phyloP scores from a whole-genome alignment of 1,139 yeast genomes.

The Nakaseomyces delphensis region DNA sequence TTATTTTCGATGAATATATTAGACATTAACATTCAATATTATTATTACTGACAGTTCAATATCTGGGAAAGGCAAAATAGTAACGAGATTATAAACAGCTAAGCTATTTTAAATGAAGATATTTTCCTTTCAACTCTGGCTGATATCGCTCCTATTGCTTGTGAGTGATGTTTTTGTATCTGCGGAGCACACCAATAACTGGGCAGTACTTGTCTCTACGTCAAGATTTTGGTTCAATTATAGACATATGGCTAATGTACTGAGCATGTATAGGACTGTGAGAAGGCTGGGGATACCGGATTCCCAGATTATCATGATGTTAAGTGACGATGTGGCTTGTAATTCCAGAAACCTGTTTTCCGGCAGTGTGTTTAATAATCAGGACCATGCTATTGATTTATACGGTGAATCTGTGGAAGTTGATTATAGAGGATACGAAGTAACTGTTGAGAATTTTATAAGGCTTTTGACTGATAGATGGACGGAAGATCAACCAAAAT shows the following conservation, averaged over 20 bases:
- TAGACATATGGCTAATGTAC: slow-evolving; percentile 93
- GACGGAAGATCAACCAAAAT: slow-evolving; percentile 89
- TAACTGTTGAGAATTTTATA: slow-evolving; percentile 91
- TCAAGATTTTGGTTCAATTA: slow-evolving; percentile 98
- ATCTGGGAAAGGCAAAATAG: background rate
- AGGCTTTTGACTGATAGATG: slow-evolving; percentile 87
- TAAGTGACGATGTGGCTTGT: slow-evolving; percentile 95
- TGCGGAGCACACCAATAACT: slow-evolving; percentile 61
- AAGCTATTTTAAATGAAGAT: background rate
- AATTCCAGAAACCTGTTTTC: slow-evolving; percentile 94
- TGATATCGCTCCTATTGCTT: slow-evolving; percentile 6
- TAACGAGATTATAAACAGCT: background rate
- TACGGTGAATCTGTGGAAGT: slow-evolving; percentile 94
- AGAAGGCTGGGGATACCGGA: slow-evolving; percentile 95
- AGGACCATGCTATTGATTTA: slow-evolving; percentile 86
- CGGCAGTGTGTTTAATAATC: slow-evolving; percentile 90
- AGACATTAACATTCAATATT: no score
- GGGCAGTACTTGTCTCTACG: slow-evolving; percentile 95
- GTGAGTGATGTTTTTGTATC: slow-evolving; percentile 6
- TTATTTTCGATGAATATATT: no score
- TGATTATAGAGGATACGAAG: slow-evolving; percentile 95
- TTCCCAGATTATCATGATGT: slow-evolving; percentile 91
- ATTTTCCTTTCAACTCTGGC: background rate
- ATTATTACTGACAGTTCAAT: no score
- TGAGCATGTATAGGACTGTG: slow-evolving; percentile 91